Evolutionary conservation across 192 early-diverging fungal species (phyloP), one percentile per base, ranked within the genome.

Genomic region (Dispira parvispora): DNA sequence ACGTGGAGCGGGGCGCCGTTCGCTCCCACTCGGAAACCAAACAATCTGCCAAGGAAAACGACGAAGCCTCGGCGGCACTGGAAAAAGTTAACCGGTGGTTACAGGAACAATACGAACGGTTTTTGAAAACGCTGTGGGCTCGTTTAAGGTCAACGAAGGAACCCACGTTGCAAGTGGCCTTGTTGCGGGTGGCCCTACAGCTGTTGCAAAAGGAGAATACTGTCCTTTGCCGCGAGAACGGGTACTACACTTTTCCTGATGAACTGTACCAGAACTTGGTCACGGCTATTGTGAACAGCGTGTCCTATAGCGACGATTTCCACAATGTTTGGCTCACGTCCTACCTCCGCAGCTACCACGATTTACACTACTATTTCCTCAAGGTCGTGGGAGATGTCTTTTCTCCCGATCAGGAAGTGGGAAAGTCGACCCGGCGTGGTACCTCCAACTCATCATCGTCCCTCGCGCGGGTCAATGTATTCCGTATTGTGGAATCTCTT

Each of bases 311-410:
- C 44, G 76, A 85, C 25, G 83, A 78, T 12, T 56, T 95, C 42
- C 54, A 79, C 47, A 78, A 75, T 13, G 73, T 79, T 61, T 71
- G 92, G 25, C 71, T 83, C 1, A 82, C 84, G 52, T 82, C 83
- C 45, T 83, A 85, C 61, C 63, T 92, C 43, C 87, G 86, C 68
- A 66, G 69, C 10, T 92, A 89, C 70, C 89, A 89, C 65, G 95
- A 98, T 66, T 68, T 94, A 46, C 78, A 89, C 65, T 80, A 81
- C 64, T 90, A 90, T 69, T 93, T 92, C 68, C 83, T 80, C 69
- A 87, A 84, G 68, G 72, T 82, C 65, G 63, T 81, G 8, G 66
- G 71, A 71, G 74, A 71, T 52, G 73, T 81, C 42, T 69, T 26
- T 42, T 13, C 32, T 65, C 61, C 23, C 18, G 52, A 47, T 12